phyloP scores from a whole-genome alignment of 192 early-diverging fungal species.

The Podila verticillata region DNA sequence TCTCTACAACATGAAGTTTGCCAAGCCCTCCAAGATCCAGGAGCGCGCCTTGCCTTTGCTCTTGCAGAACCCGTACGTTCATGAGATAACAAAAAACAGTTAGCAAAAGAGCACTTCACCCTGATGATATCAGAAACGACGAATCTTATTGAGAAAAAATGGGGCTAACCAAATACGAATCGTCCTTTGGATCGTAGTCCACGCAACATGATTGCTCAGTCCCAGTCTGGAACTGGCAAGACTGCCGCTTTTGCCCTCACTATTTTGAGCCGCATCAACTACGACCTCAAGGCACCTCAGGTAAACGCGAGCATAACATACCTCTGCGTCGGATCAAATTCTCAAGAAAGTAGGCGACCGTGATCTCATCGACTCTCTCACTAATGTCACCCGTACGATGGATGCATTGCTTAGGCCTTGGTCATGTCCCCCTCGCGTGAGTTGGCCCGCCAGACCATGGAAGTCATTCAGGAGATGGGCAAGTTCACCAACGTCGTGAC shows the following conservation, averaged over 20 bases:
- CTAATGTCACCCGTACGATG: not conserved
- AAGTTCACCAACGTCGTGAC: constrained; percentile 86
- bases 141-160: no score
- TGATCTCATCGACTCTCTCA: no score
- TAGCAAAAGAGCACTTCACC: not conserved
- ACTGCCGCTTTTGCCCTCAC: constrained; percentile 96
- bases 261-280: constrained; percentile 90
- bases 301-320: constrained; percentile 22
- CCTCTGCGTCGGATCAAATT: no score
- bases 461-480: constrained; percentile 90
- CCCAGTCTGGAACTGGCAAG: constrained; percentile 98
- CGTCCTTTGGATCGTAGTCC: constrained; percentile 52
- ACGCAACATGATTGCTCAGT: constrained; percentile 97
- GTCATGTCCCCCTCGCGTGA: constrained; percentile 94
- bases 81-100: not conserved
- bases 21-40: constrained; percentile 95
- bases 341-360: no score
- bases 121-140: no score
- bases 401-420: constrained; percentile 65
- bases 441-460: constrained; percentile 94
- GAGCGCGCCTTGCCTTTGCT: constrained; percentile 92
- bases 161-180: no score
- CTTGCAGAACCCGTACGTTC: constrained; percentile 78
- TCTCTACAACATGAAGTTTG: constrained; percentile 93
- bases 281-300: constrained; percentile 71